Percentiles rank a stretch among this genome's conserved stretches.
Conservation (phyloP, 192 early-diverging fungal species). For the Backusella sp. region DNA sequence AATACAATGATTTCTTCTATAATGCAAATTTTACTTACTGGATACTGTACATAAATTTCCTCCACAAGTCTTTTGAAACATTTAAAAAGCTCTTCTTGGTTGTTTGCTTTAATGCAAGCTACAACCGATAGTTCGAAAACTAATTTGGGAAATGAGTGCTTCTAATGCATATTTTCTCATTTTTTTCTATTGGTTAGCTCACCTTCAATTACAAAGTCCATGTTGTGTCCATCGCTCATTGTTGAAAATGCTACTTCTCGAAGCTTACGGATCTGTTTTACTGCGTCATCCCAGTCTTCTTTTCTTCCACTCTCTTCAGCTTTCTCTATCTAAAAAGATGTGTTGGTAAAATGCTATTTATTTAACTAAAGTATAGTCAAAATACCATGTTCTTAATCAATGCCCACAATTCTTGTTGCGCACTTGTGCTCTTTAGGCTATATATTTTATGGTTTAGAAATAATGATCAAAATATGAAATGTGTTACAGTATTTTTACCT, state of each 20-base stretch:
- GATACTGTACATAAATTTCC: neutral
- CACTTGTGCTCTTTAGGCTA: neutral
- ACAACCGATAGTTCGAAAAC: neutral
- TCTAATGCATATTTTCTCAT: neutral
- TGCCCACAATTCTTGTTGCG: neutral
- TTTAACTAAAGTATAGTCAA: neutral
- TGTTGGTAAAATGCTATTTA: neutral
- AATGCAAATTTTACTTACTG: neutral
- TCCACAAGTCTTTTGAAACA: neutral
- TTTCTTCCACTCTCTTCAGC: neutral
- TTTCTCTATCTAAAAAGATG: neutral
- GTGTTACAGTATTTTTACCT: neutral
- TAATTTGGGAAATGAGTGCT: neutral
- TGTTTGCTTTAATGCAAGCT: neutral
- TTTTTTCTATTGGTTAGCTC: neutral
- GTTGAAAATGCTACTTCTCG: neutral
- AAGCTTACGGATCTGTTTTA: neutral
- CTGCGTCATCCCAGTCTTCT: neutral
- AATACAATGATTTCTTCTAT: neutral
- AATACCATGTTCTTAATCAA: neutral
- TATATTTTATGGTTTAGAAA: neutral
- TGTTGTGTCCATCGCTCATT: neutral
- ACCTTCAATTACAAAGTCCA: neutral
- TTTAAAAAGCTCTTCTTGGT: neutral
- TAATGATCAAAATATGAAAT: neutral